Evolutionary conservation across 139 green algal genomes (phyloP).

Genomic region (Chloropicon primus): DNA sequence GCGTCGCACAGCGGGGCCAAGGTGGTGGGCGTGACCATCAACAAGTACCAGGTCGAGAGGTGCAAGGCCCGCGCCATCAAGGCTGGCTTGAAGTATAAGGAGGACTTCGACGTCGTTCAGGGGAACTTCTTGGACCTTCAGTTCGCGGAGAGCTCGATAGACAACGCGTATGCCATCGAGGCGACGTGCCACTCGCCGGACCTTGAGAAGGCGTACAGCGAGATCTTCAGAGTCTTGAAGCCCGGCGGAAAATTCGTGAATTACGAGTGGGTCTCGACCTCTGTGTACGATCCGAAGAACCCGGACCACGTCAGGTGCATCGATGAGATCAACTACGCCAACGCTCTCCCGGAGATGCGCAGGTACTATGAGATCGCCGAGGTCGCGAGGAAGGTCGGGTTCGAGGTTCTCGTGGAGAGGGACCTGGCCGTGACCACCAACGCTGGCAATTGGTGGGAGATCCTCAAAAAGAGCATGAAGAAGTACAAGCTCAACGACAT

Average conservation of each 20-base stretch:
- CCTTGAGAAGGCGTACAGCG: conserved; percentile 70
- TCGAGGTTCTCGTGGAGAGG: conserved; percentile 36
- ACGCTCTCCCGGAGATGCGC: conserved; percentile 89
- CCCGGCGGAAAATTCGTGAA: conserved; percentile 69
- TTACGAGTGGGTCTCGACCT: conserved; percentile 95
- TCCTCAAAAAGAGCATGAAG: background rate
- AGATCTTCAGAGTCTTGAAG: conserved; percentile 90
- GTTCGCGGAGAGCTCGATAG: conserved; percentile 69
- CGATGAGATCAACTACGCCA: conserved; percentile 94
- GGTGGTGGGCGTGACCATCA: conserved; percentile 95
- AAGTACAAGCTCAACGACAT: background rate
- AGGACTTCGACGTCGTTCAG: conserved; percentile 48
- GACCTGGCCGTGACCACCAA: conserved; percentile 29
- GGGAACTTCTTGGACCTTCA: conserved; percentile 93
- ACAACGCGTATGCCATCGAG: conserved; percentile 89
- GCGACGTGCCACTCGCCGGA: conserved; percentile 91
- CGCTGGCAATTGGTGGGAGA: background rate
- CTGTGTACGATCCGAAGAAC: conserved; percentile 69
- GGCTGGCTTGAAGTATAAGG: conserved; percentile 8
- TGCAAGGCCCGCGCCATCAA: conserved; percentile 48
- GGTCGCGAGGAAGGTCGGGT: conserved; percentile 64
- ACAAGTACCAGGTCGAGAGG: conserved; percentile 86
- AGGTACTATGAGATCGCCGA: conserved; percentile 67
- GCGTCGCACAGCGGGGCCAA: conserved; percentile 57
- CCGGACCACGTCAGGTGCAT: conserved; percentile 73